These are phyloP conservation scores for Wickerhamomyces bisporus DNA, from an alignment of 805 yeast species.

Conservation along the genomic window DNA sequence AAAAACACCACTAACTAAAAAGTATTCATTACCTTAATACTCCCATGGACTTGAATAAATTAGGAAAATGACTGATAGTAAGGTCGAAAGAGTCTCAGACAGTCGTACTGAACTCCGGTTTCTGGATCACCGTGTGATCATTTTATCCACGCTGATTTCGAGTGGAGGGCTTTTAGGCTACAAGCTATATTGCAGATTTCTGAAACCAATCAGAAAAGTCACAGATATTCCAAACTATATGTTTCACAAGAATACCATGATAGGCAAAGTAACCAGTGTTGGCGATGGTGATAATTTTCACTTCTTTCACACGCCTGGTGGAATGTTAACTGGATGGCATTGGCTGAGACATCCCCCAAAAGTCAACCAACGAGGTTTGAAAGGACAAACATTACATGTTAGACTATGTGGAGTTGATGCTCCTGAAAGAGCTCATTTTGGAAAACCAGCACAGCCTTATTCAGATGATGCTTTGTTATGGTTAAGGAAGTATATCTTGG, in stretches of 20 bases:
- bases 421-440: constrained; percentile 93
- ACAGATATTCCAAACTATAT: constrained; percentile 42
- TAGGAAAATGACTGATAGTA: background rate
- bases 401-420: constrained; percentile 94
- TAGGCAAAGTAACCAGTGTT: constrained; percentile 81
- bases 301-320: constrained; percentile 92
- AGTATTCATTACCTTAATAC: too few relatives aligned
- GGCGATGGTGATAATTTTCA: constrained; percentile 97
- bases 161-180: constrained; percentile 38
- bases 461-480: constrained; percentile 80
- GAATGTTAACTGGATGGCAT: constrained; percentile 85
- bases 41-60: background rate
- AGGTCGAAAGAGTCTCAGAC: too few relatives aligned
- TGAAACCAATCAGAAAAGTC: constrained; percentile 48
- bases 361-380: constrained; percentile 38
- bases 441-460: constrained; percentile 85
- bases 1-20: too few relatives aligned
- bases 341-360: constrained; percentile 72
- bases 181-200: constrained; percentile 37
- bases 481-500: constrained; percentile 62
- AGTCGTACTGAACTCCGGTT: background rate
- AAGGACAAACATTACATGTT: constrained; percentile 69
- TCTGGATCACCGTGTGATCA: constrained; percentile 19
- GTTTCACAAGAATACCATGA: constrained; percentile 40
- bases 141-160: constrained; percentile 29